Evolutionary conservation across 2,329 filamentous ascomycete genomes (phyloP), one percentile per base, ranked within the genome.

Genomic region (Sporothrix schenckii): DNA sequence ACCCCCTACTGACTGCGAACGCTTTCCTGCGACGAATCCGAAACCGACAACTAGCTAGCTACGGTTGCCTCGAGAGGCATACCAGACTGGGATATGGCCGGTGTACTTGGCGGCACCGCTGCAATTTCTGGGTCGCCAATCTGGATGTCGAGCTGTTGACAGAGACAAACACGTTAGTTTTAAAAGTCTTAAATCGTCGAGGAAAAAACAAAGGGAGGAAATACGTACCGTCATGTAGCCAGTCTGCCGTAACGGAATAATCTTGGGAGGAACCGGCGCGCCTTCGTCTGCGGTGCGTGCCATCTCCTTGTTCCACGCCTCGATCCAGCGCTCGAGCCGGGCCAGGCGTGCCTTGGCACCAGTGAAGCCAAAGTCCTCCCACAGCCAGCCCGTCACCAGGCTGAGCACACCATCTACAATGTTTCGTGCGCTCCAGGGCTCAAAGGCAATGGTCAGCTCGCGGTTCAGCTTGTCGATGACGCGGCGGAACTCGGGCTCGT

Each of bases 321-420:
- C 91, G 69, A 99, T 86, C 89, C 92, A 97, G 50, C 79, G 80
- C 80, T 99, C 95, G 21, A 97, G 81, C 11, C 82, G 84, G 69
- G 84, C 86, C 60, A 97, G 79, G 69, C 89, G 86, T 27, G 84
- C 82, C 82, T 98, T 98, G 71, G 91, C 86, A 10, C 86, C 88
- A 3, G 92, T 92, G 49, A 92, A 81, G 1, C 94, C 93, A 27
- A 94, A 76, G 77, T 98, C 94, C 71, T 99, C 95, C 93, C 93
- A 98, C 47, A 98, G 77, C 92, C 94, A 99, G 27, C 94, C 92
- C 0, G 95, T 98, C 47, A 93, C 80, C 4, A 96, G 83, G 1
- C 94, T 93, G 75, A 98, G 78, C 13, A 92, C 79, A 14, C 88
- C 87, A 79, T 99, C 95, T 0, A 97, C 74, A 76, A 94, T 88